Conservation (phyloP, 1,284 basidiomycete genomes). For the Cryptococcus sp. region DNA sequence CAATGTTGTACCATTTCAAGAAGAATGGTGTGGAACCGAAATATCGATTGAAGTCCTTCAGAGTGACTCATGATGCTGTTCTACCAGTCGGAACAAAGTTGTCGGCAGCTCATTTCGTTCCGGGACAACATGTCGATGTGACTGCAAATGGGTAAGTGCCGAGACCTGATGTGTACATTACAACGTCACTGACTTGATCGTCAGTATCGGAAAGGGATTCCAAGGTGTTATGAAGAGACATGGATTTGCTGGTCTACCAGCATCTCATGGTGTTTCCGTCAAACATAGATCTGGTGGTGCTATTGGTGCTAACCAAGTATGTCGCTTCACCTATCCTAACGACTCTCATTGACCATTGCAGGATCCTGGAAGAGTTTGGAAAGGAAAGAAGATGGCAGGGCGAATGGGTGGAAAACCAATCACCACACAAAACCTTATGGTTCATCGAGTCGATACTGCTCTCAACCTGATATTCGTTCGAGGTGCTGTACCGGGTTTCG, state of each 20-base stretch:
- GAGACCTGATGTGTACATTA: background rate
- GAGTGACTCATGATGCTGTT: constrained; percentile 81
- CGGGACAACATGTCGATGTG: constrained; percentile 94
- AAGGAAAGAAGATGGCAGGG: constrained; percentile 98
- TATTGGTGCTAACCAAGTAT: constrained; percentile 88
- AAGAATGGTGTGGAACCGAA: constrained; percentile 81
- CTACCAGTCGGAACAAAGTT: constrained; percentile 83
- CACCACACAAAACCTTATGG: constrained; percentile 83
- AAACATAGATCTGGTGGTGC: constrained; percentile 91
- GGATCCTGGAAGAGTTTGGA: constrained; percentile 92
- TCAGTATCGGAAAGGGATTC: constrained; percentile 92
- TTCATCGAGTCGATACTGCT: constrained; percentile 78
- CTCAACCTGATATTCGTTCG: constrained; percentile 84
- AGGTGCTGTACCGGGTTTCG: constrained; percentile 54
- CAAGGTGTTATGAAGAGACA: constrained; percentile 97
- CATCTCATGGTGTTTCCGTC: constrained; percentile 93
- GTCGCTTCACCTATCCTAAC: constrained; percentile 19
- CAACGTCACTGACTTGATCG: background rate
- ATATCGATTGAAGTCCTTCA: constrained; percentile 82
- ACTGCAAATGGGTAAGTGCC: constrained; percentile 75
- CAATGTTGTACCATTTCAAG: constrained; percentile 81
- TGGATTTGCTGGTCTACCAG: constrained; percentile 85
- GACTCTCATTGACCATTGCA: constrained; percentile 36
- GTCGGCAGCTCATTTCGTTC: constrained; percentile 92
- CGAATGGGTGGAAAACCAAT: constrained; percentile 79